phyloP scores from a whole-genome alignment of 345 rosid genomes.

The Kandelia obovata region DNA sequence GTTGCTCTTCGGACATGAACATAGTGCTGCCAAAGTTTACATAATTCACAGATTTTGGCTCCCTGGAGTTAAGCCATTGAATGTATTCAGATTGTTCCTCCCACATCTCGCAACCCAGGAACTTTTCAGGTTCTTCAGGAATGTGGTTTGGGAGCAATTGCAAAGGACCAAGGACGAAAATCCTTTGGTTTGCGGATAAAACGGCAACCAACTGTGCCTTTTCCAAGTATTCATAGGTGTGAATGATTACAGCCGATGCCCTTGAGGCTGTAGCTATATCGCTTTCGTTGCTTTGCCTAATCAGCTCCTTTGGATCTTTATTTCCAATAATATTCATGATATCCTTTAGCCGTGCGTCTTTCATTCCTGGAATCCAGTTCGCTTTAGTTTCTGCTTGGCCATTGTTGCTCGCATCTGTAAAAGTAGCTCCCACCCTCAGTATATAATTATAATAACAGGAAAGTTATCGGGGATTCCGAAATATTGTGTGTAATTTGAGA shows the following conservation, averaged over 20 bases:
- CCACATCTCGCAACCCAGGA: slow-evolving; percentile 14
- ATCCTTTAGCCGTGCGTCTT: slow-evolving; percentile 33
- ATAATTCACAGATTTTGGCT: slow-evolving; percentile 16
- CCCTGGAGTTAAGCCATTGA: slow-evolving; percentile 11
- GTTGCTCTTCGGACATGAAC: neutral
- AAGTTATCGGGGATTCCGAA: too few relatives aligned
- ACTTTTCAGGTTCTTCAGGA: neutral
- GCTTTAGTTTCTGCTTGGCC: slow-evolving; percentile 31
- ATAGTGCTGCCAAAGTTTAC: slow-evolving; percentile 21
- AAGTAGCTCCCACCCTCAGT: too few relatives aligned
- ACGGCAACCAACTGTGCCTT: slow-evolving; percentile 15
- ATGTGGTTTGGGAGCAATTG: slow-evolving; percentile 10
- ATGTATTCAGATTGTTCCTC: slow-evolving; percentile 17
- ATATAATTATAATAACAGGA: neutral
- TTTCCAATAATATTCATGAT: slow-evolving; percentile 14
- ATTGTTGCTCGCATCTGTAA: slow-evolving; percentile 30
- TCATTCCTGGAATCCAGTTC: slow-evolving; percentile 45
- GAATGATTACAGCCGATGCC: slow-evolving; percentile 26
- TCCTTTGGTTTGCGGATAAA: slow-evolving; percentile 14
- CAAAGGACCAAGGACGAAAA: slow-evolving; percentile 19
- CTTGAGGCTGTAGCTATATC: too few relatives aligned
- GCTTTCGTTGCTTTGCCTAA: slow-evolving; percentile 6
- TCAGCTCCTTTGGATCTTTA: too few relatives aligned
- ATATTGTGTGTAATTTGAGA: too few relatives aligned
- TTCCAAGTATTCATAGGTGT: slow-evolving; percentile 34